phyloP scores from a whole-genome alignment of 306 rosid genomes.

The Vigna nakashimae region DNA sequence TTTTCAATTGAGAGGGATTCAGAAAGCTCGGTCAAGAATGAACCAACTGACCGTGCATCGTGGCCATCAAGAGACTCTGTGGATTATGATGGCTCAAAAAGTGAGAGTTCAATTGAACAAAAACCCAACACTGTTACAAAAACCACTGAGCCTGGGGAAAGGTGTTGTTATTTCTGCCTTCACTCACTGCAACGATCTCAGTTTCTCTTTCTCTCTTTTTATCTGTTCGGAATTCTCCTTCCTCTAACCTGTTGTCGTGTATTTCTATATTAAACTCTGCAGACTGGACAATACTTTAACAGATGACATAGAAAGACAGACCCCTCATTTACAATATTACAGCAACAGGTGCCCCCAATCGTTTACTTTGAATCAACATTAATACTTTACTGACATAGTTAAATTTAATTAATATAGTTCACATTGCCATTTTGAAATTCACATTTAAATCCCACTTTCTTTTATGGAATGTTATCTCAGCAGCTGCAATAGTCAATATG shows the following conservation, averaged over 20 bases:
- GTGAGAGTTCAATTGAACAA: slow-evolving; percentile 55
- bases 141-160: slow-evolving; percentile 54
- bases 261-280: slow-evolving; percentile 42
- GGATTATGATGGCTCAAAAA: slow-evolving; percentile 52
- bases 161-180: slow-evolving; percentile 51
- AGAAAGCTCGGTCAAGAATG: slow-evolving; percentile 46
- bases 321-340: slow-evolving; percentile 56
- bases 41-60: slow-evolving; percentile 44
- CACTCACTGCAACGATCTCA: background rate
- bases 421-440: slow-evolving; percentile 33
- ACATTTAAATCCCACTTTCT: slow-evolving; percentile 25
- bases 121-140: slow-evolving; percentile 39
- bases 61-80: slow-evolving; percentile 59
- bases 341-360: slow-evolving; percentile 65
- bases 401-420: background rate
- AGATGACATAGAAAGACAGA: slow-evolving; percentile 55
- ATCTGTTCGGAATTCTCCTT: background rate
- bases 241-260: slow-evolving; percentile 22
- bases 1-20: slow-evolving; percentile 43
- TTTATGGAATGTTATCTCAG: slow-evolving; percentile 40
- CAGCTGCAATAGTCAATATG: slow-evolving; percentile 80
- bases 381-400: slow-evolving; percentile 1
- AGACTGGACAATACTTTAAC: slow-evolving; percentile 54
- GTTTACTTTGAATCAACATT: slow-evolving; percentile 14
- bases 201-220: background rate